Base-by-base conservation (phyloP, 352 stramenopile genomes). In the Phytophthora pistaciae region DNA sequence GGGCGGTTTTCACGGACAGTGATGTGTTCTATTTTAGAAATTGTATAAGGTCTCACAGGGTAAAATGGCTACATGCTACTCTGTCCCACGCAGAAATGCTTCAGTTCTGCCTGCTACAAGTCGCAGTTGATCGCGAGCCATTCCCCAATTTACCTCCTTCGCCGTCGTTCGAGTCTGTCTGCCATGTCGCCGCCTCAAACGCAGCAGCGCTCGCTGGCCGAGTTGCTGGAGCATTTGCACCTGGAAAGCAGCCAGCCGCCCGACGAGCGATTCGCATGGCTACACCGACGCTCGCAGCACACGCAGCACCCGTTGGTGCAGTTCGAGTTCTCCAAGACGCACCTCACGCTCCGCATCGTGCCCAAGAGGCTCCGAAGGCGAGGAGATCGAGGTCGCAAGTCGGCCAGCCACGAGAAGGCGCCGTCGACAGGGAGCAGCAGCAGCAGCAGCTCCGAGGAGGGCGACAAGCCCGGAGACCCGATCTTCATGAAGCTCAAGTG, bases 401-500 rank as follows among this genome's bases (percentile, higher is more conserved):
- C 54, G 0, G 5, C 40, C 3, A 62, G 10, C 31, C 44, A 59
- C 2, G 61, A 67, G 18, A 66, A 54, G 18, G 59, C 42, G 9
- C 3, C 58, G 9, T 63, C 68, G 21, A 63, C 46, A 10, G 46
- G 52, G 11, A 74, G 48, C 29, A 66, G 53, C n/a, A 10, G 55
- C n/a, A 10, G 55, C 40, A 75, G 62, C 21, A 68, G 61, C 27
- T 64, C 66, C 1, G 62, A 71, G 3, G 61, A 71, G 36, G 10
- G 31, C 5, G 66, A 75, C 18, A 63, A 61, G n/a, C 31, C 63
- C 0, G 0, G 25, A 40, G 50, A 70, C 49, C 31, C 40, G 0
- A 33, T 71, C 20, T 71, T 71, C 50, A 59, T 75, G 38, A 50
- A 68, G 25, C 63, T 88, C 42, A 27, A 50, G 20, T 90, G 82